Percentiles rank a stretch among this genome's conserved stretches.
phyloP scores from a whole-genome alignment of 305 asterid species.

The Fraxinus greggii region DNA sequence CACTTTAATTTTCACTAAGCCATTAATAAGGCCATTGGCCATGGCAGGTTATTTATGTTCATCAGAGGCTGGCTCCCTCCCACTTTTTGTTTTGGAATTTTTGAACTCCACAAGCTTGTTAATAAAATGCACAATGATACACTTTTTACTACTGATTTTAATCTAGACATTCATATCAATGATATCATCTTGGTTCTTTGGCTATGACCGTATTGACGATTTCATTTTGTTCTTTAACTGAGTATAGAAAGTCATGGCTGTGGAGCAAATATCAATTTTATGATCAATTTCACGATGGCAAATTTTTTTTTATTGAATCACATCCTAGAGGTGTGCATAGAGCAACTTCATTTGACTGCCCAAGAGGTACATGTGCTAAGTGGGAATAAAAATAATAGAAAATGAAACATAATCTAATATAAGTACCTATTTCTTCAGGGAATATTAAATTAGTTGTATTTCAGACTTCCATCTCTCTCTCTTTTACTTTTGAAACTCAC shows the following conservation, averaged over 20 bases:
- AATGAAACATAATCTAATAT: background rate
- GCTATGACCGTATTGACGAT: background rate
- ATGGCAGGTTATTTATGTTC: background rate
- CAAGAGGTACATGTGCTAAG: background rate
- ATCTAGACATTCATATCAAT: background rate
- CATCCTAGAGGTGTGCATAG: background rate
- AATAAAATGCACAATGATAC: background rate
- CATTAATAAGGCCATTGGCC: background rate
- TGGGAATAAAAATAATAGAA: background rate
- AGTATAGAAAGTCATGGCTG: background rate
- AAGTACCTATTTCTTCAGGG: background rate
- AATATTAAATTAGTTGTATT: background rate
- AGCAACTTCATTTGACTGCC: background rate
- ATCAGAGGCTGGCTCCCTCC: background rate
- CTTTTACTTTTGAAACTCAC: background rate
- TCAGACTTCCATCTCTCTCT: background rate
- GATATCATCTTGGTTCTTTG: background rate
- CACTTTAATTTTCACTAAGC: background rate
- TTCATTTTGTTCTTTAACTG: background rate
- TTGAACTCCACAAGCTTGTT: background rate
- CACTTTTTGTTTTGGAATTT: background rate
- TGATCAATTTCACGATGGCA: background rate
- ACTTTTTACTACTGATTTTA: background rate
- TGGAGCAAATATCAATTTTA: background rate
- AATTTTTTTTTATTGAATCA: background rate